These are phyloP conservation scores for Erythrobasidium hasegawianum DNA, from an alignment of 1,284 basidiomycete genomes.

Conservation along the genomic window DNA sequence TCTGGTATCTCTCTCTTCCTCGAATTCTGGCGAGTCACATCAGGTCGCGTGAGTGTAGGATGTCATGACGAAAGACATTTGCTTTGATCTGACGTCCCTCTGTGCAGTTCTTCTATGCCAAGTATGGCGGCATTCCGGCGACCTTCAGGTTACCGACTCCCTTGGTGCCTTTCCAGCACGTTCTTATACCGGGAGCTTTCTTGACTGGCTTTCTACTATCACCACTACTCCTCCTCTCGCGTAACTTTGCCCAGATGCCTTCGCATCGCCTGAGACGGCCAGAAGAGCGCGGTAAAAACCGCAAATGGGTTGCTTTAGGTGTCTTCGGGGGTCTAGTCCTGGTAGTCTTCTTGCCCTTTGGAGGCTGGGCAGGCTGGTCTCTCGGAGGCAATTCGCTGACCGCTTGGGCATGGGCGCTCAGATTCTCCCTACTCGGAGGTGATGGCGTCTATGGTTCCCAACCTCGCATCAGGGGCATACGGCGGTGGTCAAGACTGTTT, in stretches of 20 bases:
- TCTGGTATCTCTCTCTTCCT: conserved; percentile 84
- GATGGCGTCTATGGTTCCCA: conserved; percentile 25
- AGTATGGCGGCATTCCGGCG: conserved; percentile 48
- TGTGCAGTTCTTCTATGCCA: conserved; percentile 75
- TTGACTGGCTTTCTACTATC: conserved; percentile 90
- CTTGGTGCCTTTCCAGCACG: conserved; percentile 84
- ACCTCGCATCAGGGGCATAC: conserved; percentile 26
- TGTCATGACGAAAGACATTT: conserved; percentile 40
- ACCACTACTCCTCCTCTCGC: conserved; percentile 87
- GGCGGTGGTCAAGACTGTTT: conserved; percentile 71
- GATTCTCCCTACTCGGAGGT: conserved; percentile 60
- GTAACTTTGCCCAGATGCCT: conserved; percentile 87
- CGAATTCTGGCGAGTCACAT: conserved; percentile 55
- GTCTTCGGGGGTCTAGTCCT: conserved; percentile 77
- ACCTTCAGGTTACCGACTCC: conserved; percentile 91
- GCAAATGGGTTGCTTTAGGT: conserved; percentile 75
- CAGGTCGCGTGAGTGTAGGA: conserved; percentile 37
- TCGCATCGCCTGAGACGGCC: conserved; percentile 71
- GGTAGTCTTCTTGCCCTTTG: conserved; percentile 79
- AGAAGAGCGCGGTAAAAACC: conserved; percentile 77
- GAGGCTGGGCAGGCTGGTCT: conserved; percentile 87
- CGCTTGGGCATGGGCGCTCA: conserved; percentile 84
- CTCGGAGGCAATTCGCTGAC: conserved; percentile 60
- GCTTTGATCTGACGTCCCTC: conserved; percentile 55
- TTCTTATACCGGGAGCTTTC: conserved; percentile 87